Evolutionary conservation across 257 asterid genomes (phyloP).

Genomic region (Gynochthodes officinalis): DNA sequence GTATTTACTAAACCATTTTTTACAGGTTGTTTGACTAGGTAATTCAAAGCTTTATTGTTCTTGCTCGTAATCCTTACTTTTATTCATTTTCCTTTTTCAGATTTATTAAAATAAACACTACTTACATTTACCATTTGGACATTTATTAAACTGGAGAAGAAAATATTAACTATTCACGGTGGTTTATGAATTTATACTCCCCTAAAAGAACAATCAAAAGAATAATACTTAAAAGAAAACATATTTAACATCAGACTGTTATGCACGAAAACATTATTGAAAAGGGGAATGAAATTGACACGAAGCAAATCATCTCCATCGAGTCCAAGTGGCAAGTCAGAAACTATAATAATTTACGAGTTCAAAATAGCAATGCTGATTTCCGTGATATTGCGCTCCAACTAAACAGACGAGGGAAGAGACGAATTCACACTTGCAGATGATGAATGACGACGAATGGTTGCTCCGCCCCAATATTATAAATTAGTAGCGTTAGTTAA

Average conservation of each 20-base stretch:
- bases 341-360: not conserved
- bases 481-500: constrained; percentile 16
- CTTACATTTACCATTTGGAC: not conserved
- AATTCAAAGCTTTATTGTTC: not conserved
- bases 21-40: constrained; percentile 10
- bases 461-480: constrained; percentile 52
- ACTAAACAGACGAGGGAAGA: constrained; percentile 51
- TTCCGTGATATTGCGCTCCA: constrained; percentile 41
- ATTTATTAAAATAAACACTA: no score
- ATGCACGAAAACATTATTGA: not conserved
- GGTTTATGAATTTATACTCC: no score
- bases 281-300: constrained; percentile 14
- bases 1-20: no score
- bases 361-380: constrained; percentile 29
- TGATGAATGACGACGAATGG: constrained; percentile 36
- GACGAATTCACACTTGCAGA: constrained; percentile 38
- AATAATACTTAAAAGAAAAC: not conserved
- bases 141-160: no score
- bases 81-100: no score
- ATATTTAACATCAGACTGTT: not conserved
- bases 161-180: no score
- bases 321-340: constrained; percentile 14
- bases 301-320: constrained; percentile 10
- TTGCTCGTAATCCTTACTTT: no score
- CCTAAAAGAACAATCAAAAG: constrained; percentile 1